phyloP scores from a whole-genome alignment of 495 filamentous ascomycete species.

The Haplographium delicatum region DNA sequence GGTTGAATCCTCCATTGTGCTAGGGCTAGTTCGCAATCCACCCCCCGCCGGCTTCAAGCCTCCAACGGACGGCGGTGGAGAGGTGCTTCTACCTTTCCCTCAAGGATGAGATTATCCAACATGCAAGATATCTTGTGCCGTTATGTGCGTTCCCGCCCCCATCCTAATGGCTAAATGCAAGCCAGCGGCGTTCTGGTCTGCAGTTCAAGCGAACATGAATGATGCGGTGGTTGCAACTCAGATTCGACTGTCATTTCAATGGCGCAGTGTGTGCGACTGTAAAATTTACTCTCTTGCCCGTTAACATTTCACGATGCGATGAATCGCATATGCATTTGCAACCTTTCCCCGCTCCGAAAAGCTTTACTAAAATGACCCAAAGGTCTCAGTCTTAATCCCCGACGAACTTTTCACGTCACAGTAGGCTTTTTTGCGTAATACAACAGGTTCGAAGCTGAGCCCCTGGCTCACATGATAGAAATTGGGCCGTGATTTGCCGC shows the following conservation, averaged over 20 bases:
- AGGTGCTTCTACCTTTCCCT: too few relatives aligned
- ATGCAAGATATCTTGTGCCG: conserved; percentile 15
- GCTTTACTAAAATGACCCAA: too few relatives aligned
- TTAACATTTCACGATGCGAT: background rate
- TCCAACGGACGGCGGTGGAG: too few relatives aligned
- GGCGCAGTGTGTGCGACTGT: background rate
- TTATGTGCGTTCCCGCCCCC: conserved; percentile 19
- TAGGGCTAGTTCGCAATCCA: too few relatives aligned
- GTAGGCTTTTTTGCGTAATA: background rate
- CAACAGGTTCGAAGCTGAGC: conserved; percentile 1
- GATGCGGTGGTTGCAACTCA: background rate
- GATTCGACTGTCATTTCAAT: too few relatives aligned
- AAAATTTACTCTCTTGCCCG: background rate
- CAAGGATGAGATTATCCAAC: conserved; percentile 12
- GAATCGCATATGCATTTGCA: too few relatives aligned
- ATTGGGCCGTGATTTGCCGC: conserved; percentile 15
- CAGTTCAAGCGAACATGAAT: background rate
- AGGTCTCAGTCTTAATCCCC: too few relatives aligned
- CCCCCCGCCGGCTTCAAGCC: too few relatives aligned
- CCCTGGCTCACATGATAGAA: conserved; percentile 10
- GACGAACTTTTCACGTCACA: conserved; percentile 12
- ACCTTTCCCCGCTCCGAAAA: too few relatives aligned
- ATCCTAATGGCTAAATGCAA: conserved; percentile 7
- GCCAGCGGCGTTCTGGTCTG: conserved; percentile 1
- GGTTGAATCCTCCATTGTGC: too few relatives aligned